Percentiles rank a stretch among this genome's conserved stretches.
Conservation (phyloP, 2,329 filamentous ascomycete genomes). For the Fusarium solani-melongenae region DNA sequence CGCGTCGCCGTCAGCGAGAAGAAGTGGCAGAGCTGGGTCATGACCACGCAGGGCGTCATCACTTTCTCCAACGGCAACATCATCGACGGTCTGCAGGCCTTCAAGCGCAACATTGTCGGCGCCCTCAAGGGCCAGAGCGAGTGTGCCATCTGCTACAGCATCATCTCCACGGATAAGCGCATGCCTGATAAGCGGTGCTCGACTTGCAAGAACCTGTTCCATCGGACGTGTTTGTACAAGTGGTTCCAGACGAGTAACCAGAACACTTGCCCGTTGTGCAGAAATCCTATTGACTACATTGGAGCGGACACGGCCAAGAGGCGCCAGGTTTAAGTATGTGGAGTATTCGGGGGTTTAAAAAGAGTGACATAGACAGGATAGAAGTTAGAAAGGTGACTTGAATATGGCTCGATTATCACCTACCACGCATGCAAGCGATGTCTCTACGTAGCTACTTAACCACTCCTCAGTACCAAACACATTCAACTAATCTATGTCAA, state of each 20-base stretch:
- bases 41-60: slow-evolving; percentile 90
- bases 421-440: neutral
- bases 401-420: neutral
- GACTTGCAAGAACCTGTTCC: slow-evolving; percentile 95
- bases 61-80: slow-evolving; percentile 91
- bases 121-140: slow-evolving; percentile 93
- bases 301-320: slow-evolving; percentile 55
- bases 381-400: slow-evolving; percentile 19
- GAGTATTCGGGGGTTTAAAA: neutral
- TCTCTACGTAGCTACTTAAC: neutral
- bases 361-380: neutral
- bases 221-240: slow-evolving; percentile 89
- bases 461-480: neutral
- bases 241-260: slow-evolving; percentile 97
- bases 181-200: slow-evolving; percentile 91
- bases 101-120: slow-evolving; percentile 86
- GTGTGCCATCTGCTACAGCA: slow-evolving; percentile 96
- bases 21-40: slow-evolving; percentile 93
- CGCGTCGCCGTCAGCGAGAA: slow-evolving; percentile 89
- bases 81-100: slow-evolving; percentile 86
- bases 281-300: slow-evolving; percentile 81
- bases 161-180: slow-evolving; percentile 88
- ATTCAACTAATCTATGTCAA: neutral
- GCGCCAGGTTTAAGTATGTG: slow-evolving; percentile 40
- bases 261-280: slow-evolving; percentile 91